Base-by-base conservation (phyloP, 495 filamentous ascomycete genomes). In the Neurospora sp. region DNA sequence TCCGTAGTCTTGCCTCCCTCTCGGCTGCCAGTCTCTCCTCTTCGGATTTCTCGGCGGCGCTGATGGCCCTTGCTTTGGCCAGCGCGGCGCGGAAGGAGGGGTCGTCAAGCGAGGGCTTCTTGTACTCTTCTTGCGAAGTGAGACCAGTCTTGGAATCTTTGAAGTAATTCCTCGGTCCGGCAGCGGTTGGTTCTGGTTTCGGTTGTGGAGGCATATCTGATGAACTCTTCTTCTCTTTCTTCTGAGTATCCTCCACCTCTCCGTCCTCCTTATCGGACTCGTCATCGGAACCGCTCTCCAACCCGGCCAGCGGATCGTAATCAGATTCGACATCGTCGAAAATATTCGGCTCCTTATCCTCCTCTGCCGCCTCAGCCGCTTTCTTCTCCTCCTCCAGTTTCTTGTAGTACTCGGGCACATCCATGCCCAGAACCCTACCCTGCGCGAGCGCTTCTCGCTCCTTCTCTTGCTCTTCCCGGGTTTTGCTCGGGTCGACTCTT, bases 281-380 rank as follows among this genome's bases (percentile, higher is more conserved):
- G 42, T 86, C 86, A 5, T 80, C 79, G 7, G 81, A 81, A 9
- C 88, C 88, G 24, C 54, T 62, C 34, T 85, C 89, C 34, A 96
- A 77, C 24, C 86, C 92, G 2, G 90, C 94, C 42, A 98, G 86
- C 5, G 96, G 96, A 80, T 99, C 88, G 79, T 97, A 99, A 76
- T 96, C 93, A 34, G 88, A 88, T 6, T 92, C 96, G 2, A 89
- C 93, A 39, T 92, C 96, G 69, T 91, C 93, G 78, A 99, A 99
- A 31, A 99, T 99, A 78, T 90, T 88, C 17, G 86, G 79, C 71
- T 91, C 89, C 34, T 86, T 87, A 71, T 92, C 90, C 10, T 86
- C 86, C 54, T 89, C 87, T 19, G 89, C 86, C 5, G 73, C 77
- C 19, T 62, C 74, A 86, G 86, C 2, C 73, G 76, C 39, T 81